Evolutionary conservation across 306 rosid genomes (phyloP), one percentile per base, ranked within the genome.

Genomic region (Urtica urens): DNA sequence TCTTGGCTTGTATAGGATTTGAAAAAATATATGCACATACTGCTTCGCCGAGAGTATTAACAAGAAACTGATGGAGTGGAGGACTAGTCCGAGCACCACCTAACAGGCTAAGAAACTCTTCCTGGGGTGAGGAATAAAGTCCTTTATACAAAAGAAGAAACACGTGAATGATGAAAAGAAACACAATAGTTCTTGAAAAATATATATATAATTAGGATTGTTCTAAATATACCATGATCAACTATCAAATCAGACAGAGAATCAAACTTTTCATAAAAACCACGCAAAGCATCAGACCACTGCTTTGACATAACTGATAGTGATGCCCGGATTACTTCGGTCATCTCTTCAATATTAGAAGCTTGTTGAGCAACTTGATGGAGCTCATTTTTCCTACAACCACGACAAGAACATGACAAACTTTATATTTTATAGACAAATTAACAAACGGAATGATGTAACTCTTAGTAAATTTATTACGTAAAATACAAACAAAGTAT

Each of bases 81-180:
- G 95, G 93, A 75, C 95, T 81, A 55, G 93, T 83, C 72, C 97
- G 72, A 58, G 97, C 95, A 76, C 97, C 95, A 46, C 93, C 97
- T 74, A 88, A 67, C 58, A 84, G 95, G 67, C 93, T 81, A 49
- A 88, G 64, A 72, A 88, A 74, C 77, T 88, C 97, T 56, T 88
- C 97, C 63, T 88, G 90, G 46, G 97, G 78, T 57, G 86, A 65
- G 34, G 95, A 81, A 57, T 76, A 83, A 59, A 81, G 68, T 66
- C 90, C 97, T 88, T 59, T 19, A 57, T 34, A 74, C 46, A 70
- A 58, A 62, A 39, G n/a, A 55, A 37, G 16, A 25, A 52, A 64
- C n/a, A 26, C 57, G 68, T 65, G 50, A 62, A 41, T 16, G 29
- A 35, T 29, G 43, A 45, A 52, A 27, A 22, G 29, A 41, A 44